These are phyloP conservation scores for Zea luxurians DNA, from an alignment of 176 grass and related monocot genomes.

Conservation along the genomic window DNA sequence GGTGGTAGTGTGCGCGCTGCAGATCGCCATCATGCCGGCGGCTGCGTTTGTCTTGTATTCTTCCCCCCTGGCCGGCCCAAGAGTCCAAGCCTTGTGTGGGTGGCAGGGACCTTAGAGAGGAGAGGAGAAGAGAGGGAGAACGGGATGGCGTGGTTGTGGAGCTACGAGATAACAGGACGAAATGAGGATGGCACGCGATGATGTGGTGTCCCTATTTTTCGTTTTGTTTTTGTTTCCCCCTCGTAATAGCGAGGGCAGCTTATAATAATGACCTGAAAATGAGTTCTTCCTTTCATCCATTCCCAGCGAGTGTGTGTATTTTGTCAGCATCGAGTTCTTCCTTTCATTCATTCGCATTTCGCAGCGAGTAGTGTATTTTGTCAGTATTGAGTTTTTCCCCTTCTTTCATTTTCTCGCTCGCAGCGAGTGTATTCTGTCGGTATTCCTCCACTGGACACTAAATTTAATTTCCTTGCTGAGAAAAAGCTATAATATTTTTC, in stretches of 20 bases:
- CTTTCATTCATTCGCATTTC: no score
- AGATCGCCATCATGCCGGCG: conserved; percentile 64
- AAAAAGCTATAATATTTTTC: neutral
- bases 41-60: conserved; percentile 20
- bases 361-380: neutral
- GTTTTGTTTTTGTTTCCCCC: conserved; percentile 28
- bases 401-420: neutral
- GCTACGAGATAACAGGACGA: conserved; percentile 15
- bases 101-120: conserved; percentile 40
- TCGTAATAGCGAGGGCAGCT: conserved; percentile 54
- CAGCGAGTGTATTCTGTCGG: neutral
- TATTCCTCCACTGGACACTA: conserved; percentile 8
- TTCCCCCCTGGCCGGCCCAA: conserved; percentile 1
- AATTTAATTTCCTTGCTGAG: conserved; percentile 12
- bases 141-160: conserved; percentile 38
- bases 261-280: conserved; percentile 48
- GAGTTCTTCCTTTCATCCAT: conserved; percentile 31
- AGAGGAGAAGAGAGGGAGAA: conserved; percentile 44
- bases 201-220: conserved; percentile 48
- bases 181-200: conserved; percentile 43
- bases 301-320: conserved; percentile 12
- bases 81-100: conserved; percentile 38
- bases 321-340: conserved; percentile 24
- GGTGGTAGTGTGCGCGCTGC: conserved; percentile 54
- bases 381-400: neutral